Evolutionary conservation across 2,329 filamentous ascomycete species (phyloP), one percentile per base, ranked within the genome.

Genomic region (Trichoderma breve): DNA sequence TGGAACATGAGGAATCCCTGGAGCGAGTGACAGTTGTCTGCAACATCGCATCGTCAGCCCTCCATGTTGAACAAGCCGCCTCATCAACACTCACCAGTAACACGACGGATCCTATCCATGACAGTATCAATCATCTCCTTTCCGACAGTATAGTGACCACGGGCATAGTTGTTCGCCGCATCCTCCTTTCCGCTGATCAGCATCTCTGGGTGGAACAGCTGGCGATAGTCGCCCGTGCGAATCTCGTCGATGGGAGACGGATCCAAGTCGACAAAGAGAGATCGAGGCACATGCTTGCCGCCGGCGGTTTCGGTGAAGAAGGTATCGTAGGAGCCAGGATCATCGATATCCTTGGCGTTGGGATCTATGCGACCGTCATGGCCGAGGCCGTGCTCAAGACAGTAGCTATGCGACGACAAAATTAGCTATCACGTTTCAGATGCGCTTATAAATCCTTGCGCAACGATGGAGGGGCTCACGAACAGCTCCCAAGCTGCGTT

Each of bases 401-500:
- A 89, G 82, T 92, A 92, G 78, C 90, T 92, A 79, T 75, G 58
- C 43, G 30, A 53, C 43, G 4, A 72, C 72, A 43, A 9, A n/a
- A 63, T 70, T 43, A 64, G 68, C 68, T n/a, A 64, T 80, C 71
- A 80, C 77, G 15, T 67, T 72, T 58, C 11, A 8, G 30, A 32
- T 30, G 24, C 30, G 66, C 43, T 57, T 55, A 63, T 34, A 32
- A 58, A 68, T 66, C 21, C 15, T 21, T n/a, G 8, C 21, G 9
- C 11, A n/a, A 62, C 70, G 39, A 70, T 70, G 72, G 75, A 74
- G 77, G 78, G 77, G 79, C 76, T 71, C 74, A 85, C 90, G 80
- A 88, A 92, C 90, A 92, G 89, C 84, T 92, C 90, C 90, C 90
- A 92, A 77, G 91, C 90, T 80, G 89, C 91, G 86, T 92, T 92